Evolutionary conservation across 1,139 yeast genomes (phyloP), one percentile per base, ranked within the genome.

Genomic region (Hyphopichia wangnamkhiaoensis): DNA sequence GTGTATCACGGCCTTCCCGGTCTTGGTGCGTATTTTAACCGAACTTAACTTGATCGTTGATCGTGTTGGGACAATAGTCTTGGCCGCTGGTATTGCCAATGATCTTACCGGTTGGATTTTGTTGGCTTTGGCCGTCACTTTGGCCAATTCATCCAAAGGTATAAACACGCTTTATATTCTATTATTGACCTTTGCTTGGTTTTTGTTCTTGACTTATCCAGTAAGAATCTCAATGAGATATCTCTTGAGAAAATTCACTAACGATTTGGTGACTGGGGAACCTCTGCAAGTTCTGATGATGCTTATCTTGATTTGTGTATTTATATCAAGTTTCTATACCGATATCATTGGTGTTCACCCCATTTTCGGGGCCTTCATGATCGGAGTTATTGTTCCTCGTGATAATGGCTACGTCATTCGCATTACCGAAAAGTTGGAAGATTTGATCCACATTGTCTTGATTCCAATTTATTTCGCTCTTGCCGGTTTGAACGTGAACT

Each of bases 1-100:
- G 68, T 80, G 91, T 46, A 84, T 86, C 47, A 86, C 95, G 1
- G 95, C 94, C 0, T 82, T 86, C 60, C 95, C 95, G 0, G 95
- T 86, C 6, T 65, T 86, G 48, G 91, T 88, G 1, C 79, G 94
- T 56, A 86, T 86, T 31, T 63, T 86, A 45, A 81, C 89, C 3
- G 93, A 84, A 54, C 67, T 86, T 45, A 74, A 85, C 48, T 65
- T 86, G 47, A 74, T 84, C 36, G 80, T 81, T 38, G 90, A 84
- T 51, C 68, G 86, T 42, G 90, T 84, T 8, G 94, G 94, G 25
- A 78, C 83, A n/a, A 77, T 85, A 37, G 93, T 84, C 12, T 65
- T 86, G 39, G 85, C 91, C 3, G 93, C 94, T 2, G 95, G 94
- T 37, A 84, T 85, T 42, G 75, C 82, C 33, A 86, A 86, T 54